These are phyloP conservation scores for Pyrenophora seminiperda DNA, from an alignment of 2,329 filamentous ascomycete genomes.

Conservation along the genomic window DNA sequence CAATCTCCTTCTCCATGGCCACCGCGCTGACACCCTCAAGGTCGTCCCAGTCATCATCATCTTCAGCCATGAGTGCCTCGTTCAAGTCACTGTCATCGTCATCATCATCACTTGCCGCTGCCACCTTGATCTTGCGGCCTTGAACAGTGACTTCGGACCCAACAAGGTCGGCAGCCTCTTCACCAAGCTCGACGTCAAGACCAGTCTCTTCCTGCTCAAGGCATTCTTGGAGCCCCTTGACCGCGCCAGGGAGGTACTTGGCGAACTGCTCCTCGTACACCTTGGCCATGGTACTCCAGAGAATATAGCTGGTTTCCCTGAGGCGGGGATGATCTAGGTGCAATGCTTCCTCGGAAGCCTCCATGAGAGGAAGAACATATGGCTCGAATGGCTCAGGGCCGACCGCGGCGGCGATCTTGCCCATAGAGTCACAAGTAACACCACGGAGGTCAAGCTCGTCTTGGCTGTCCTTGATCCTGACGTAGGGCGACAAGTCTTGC, in stretches of 20 bases:
- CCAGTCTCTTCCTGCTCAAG: slow-evolving; percentile 88
- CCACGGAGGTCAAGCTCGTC: slow-evolving; percentile 89
- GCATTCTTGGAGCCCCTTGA: slow-evolving; percentile 80
- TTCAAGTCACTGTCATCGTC: slow-evolving; percentile 67
- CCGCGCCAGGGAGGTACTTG: slow-evolving; percentile 76
- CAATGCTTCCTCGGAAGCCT: slow-evolving; percentile 87
- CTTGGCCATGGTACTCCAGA: slow-evolving; percentile 94
- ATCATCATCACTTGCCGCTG: slow-evolving; percentile 63
- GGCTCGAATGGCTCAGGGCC: slow-evolving; percentile 85
- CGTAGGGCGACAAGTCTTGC: slow-evolving; percentile 82
- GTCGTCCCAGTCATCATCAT: slow-evolving; percentile 84
- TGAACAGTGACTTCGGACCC: slow-evolving; percentile 77
- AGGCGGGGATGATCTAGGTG: slow-evolving; percentile 86
- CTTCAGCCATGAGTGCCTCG: slow-evolving; percentile 65
- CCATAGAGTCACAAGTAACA: slow-evolving; percentile 89
- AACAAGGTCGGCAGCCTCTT: slow-evolving; percentile 73
- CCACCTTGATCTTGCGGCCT: slow-evolving; percentile 85
- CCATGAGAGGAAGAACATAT: slow-evolving; percentile 89
- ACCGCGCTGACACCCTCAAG: slow-evolving; percentile 84
- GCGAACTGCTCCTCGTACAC: slow-evolving; percentile 86
- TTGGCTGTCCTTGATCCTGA: slow-evolving; percentile 83
- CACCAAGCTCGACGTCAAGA: slow-evolving; percentile 74
- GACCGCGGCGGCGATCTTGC: slow-evolving; percentile 87
- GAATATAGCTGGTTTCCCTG: slow-evolving; percentile 94
- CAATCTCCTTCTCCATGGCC: slow-evolving; percentile 95